phyloP scores from a whole-genome alignment of 2,329 filamentous ascomycete genomes.

The Pseudophaeomoniella oleicola region DNA sequence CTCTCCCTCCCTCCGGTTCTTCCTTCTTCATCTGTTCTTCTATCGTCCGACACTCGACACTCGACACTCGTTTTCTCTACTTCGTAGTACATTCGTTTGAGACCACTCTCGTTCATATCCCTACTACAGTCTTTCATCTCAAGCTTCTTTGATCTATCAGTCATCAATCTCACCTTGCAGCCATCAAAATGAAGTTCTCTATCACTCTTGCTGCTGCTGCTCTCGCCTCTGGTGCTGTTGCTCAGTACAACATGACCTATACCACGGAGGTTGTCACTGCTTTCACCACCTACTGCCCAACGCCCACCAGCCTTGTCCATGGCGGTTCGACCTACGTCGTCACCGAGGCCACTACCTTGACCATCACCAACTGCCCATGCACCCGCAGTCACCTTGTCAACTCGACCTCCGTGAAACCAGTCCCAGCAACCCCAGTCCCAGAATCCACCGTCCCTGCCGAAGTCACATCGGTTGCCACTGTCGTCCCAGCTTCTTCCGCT shows the following conservation, averaged over 20 bases:
- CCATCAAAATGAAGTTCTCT: slow-evolving; percentile 1
- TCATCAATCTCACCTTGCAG: background rate
- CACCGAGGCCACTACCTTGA: slow-evolving; percentile 12
- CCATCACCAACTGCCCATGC: slow-evolving; percentile 15
- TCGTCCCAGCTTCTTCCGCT: slow-evolving; percentile 1
- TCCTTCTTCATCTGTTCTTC: too few relatives aligned
- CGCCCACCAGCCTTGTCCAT: slow-evolving; percentile 10
- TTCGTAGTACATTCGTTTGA: too few relatives aligned
- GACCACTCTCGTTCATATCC: too few relatives aligned
- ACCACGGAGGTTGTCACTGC: background rate
- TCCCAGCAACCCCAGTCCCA: slow-evolving; percentile 1
- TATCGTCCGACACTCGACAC: too few relatives aligned
- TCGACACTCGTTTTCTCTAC: too few relatives aligned
- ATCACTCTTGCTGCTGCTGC: background rate
- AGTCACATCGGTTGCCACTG: slow-evolving; percentile 1
- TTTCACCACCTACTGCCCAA: slow-evolving; percentile 8
- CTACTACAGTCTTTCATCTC: too few relatives aligned
- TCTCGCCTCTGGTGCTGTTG: background rate
- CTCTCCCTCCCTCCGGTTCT: too few relatives aligned
- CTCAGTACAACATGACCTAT: background rate
- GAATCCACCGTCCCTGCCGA: background rate
- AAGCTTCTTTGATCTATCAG: too few relatives aligned
- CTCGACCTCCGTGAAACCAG: slow-evolving; percentile 8
- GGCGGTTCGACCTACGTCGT: slow-evolving; percentile 13
- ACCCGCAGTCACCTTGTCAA: slow-evolving; percentile 12